These are phyloP conservation scores for Bruguiera gymnorhiza DNA, from an alignment of 345 rosid species.

Conservation along the genomic window DNA sequence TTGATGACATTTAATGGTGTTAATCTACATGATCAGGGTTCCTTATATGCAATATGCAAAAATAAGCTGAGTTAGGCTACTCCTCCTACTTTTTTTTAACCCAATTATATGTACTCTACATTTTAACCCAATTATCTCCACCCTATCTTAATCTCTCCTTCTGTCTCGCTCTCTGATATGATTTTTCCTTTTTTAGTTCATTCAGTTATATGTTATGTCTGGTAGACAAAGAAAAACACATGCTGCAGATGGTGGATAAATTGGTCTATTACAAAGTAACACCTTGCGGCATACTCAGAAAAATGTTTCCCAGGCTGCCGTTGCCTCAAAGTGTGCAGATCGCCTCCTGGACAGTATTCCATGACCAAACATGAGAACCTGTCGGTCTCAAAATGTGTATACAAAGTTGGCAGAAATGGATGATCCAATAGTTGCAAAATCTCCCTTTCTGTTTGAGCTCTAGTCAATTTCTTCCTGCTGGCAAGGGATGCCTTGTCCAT, in stretches of 20 bases:
- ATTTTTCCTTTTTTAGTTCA: too few relatives aligned
- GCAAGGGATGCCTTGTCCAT: conserved; percentile 99
- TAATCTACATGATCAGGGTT: too few relatives aligned
- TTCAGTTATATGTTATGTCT: too few relatives aligned
- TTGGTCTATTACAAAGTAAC: conserved; percentile 16
- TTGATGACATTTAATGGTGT: too few relatives aligned
- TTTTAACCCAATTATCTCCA: too few relatives aligned
- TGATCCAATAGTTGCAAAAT: conserved; percentile 93
- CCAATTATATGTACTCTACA: too few relatives aligned
- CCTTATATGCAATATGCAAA: too few relatives aligned
- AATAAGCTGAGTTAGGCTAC: too few relatives aligned
- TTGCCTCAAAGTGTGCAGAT: conserved; percentile 89
- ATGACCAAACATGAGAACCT: conserved; percentile 94
- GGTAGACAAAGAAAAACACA: background rate
- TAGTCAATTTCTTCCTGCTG: conserved; percentile 81
- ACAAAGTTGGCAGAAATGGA: conserved; percentile 94
- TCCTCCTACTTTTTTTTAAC: too few relatives aligned
- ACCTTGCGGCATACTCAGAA: conserved; percentile 98
- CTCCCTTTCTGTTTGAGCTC: conserved; percentile 98
- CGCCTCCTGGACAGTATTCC: conserved; percentile 99
- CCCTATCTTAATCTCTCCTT: too few relatives aligned
- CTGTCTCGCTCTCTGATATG: too few relatives aligned
- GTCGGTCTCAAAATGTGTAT: conserved; percentile 94
- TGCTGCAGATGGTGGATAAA: background rate
- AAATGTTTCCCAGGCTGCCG: conserved; percentile 96